Conservation (phyloP, 2,329 filamentous ascomycete species). For the Sarocladiaceae sp. region DNA sequence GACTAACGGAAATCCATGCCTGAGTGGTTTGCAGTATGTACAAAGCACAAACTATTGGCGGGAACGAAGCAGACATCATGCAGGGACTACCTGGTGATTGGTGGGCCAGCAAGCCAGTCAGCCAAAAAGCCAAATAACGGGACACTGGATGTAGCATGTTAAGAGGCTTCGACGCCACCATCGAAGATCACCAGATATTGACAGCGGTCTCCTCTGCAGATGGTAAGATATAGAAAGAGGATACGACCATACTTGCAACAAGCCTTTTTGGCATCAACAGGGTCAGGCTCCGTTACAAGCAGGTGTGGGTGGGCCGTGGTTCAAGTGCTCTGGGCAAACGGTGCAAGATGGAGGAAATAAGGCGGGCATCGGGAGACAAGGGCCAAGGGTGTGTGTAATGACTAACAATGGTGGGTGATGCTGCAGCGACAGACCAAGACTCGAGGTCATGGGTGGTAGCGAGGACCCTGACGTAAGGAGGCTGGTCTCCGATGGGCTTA, state of each 20-base stretch:
- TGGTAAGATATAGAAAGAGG: not conserved
- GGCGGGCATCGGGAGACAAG: no score
- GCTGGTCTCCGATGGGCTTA: no score
- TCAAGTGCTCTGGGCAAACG: not conserved
- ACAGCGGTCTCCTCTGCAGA: conserved; percentile 7
- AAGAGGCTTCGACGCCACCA: conserved; percentile 8
- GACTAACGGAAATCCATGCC: no score
- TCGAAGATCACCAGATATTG: conserved; percentile 9
- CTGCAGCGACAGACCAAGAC: not conserved
- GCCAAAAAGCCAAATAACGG: not conserved
- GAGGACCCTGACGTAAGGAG: conserved; percentile 7
- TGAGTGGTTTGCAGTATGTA: no score
- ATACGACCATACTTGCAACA: not conserved
- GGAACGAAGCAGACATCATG: conserved; percentile 7
- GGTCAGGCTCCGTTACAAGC: no score
- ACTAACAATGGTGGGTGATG: not conserved
- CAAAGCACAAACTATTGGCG: conserved; percentile 7
- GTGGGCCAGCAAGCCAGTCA: no score
- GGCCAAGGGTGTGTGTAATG: not conserved
- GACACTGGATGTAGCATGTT: not conserved
- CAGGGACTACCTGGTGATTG: conserved; percentile 7
- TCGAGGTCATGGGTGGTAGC: not conserved
- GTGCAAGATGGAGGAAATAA: not conserved
- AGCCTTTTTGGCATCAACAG: conserved; percentile 1
- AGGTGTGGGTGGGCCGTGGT: not conserved